These are phyloP conservation scores for Plasmodium coatneyi DNA, from an alignment of 169 alveolate genomes.

Conservation along the genomic window DNA sequence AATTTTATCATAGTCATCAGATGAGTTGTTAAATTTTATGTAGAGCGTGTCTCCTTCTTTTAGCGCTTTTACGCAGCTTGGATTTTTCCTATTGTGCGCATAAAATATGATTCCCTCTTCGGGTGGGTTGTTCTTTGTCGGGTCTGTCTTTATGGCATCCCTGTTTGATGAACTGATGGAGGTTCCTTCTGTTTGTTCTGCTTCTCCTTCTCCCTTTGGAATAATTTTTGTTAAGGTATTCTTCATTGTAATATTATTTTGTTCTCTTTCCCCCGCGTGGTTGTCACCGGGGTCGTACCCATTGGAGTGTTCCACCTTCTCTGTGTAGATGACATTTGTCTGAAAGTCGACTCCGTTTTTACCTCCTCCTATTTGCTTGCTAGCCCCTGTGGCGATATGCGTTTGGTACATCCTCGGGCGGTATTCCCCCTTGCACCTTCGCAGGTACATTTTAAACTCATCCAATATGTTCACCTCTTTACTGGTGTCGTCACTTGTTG, in stretches of 20 bases:
- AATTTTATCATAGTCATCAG: constrained; percentile 57
- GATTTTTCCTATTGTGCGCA: constrained; percentile 11
- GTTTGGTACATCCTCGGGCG: neutral
- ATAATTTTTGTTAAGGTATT: neutral
- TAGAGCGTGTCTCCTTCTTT: constrained; percentile 60
- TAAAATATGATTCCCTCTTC: constrained; percentile 7
- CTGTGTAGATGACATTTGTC: neutral
- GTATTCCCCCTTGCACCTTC: neutral
- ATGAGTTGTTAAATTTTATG: constrained; percentile 20
- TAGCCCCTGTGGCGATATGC: neutral
- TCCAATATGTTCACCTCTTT: constrained; percentile 14
- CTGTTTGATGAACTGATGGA: neutral
- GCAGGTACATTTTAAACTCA: constrained; percentile 23
- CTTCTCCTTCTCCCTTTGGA: neutral
- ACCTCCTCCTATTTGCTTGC: neutral
- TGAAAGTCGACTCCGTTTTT: neutral
- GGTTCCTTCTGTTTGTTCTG: neutral
- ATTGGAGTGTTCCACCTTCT: neutral
- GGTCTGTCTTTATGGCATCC: neutral
- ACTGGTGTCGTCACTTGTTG: neutral
- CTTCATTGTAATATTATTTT: neutral
- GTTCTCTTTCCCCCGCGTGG: neutral
- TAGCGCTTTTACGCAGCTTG: constrained; percentile 3
- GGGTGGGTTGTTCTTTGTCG: neutral
- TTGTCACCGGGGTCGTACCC: neutral